Conservation (phyloP, 495 filamentous ascomycete species). For the Podospora comata region DNA sequence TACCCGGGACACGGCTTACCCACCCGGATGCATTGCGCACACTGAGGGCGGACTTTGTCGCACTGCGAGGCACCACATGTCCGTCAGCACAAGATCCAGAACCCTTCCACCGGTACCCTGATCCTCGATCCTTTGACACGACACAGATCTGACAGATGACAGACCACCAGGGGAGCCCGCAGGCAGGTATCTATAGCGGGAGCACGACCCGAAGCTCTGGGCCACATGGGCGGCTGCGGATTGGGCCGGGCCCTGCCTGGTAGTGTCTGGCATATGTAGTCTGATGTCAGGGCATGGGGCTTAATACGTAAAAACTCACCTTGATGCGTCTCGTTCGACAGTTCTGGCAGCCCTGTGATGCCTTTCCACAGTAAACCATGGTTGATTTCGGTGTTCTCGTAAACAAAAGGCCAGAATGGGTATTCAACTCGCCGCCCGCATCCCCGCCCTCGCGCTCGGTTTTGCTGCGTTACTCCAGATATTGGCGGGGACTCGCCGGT, state of each 20-base stretch:
- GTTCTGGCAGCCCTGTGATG: constrained; percentile 63
- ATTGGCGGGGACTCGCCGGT: constrained; percentile 17
- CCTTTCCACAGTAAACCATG: constrained; percentile 71
- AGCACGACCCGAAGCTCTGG: background rate
- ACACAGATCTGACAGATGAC: background rate
- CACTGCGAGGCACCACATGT: constrained; percentile 43
- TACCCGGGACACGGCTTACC: constrained; percentile 65
- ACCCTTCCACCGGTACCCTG: background rate
- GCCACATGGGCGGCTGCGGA: background rate
- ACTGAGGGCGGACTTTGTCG: constrained; percentile 61
- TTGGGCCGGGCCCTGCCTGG: background rate
- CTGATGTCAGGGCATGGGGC: background rate
- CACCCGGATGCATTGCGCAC: constrained; percentile 60
- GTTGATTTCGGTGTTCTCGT: constrained; percentile 8
- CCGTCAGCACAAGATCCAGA: constrained; percentile 1
- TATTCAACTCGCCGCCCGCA: constrained; percentile 20
- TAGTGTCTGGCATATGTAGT: background rate
- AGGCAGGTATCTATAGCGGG: constrained; percentile 19
- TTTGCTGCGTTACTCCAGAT: constrained; percentile 14
- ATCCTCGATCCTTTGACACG: background rate
- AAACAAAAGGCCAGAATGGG: constrained; percentile 15
- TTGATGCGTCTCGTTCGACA: constrained; percentile 66
- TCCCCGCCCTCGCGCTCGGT: constrained; percentile 16
- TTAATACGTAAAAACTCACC: constrained; percentile 30
- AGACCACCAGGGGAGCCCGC: background rate